These are phyloP conservation scores for Suhomyces bolitotheri DNA, from an alignment of 1,139 yeast genomes.

Conservation along the genomic window DNA sequence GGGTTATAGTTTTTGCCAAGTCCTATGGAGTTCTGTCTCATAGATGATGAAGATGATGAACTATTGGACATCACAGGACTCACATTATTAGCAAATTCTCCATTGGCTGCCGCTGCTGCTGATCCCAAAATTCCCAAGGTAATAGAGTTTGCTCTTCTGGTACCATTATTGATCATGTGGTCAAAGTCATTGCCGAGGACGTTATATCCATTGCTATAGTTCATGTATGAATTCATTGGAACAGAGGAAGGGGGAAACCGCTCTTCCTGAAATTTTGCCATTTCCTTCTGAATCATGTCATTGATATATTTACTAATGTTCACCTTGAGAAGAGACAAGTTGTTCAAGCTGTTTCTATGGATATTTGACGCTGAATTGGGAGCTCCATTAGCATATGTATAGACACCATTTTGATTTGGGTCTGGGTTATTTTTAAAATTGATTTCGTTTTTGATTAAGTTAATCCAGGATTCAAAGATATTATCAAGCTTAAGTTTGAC, in stretches of 20 bases:
- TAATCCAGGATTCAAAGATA: slow-evolving; percentile 31
- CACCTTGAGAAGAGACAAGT: slow-evolving; percentile 18
- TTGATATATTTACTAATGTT: slow-evolving; percentile 19
- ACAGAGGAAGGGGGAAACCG: slow-evolving; percentile 5
- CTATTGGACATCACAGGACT: slow-evolving; percentile 9
- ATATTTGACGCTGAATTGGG: slow-evolving; percentile 5
- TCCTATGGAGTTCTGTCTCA: slow-evolving; percentile 6
- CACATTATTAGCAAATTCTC: slow-evolving; percentile 5
- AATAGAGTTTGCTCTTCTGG: slow-evolving; percentile 16
- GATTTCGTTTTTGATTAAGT: slow-evolving; percentile 18
- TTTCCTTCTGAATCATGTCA: slow-evolving; percentile 20
- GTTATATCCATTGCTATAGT: slow-evolving; percentile 12
- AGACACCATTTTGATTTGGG: neutral
- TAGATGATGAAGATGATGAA: slow-evolving; percentile 7
- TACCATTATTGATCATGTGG: slow-evolving; percentile 10
- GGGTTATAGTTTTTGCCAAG: slow-evolving; percentile 7
- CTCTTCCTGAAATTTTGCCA: slow-evolving; percentile 12
- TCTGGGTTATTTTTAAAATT: slow-evolving; percentile 7
- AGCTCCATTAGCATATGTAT: neutral
- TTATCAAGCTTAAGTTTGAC: slow-evolving; percentile 26
- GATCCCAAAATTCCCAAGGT: slow-evolving; percentile 15
- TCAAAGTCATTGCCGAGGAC: slow-evolving; percentile 13
- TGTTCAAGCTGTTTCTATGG: slow-evolving; percentile 14
- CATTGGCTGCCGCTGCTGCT: slow-evolving; percentile 1
- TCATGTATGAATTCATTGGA: slow-evolving; percentile 10